These are phyloP conservation scores for Ophiostoma piceae DNA, from an alignment of 2,329 filamentous ascomycete genomes.

Conservation along the genomic window DNA sequence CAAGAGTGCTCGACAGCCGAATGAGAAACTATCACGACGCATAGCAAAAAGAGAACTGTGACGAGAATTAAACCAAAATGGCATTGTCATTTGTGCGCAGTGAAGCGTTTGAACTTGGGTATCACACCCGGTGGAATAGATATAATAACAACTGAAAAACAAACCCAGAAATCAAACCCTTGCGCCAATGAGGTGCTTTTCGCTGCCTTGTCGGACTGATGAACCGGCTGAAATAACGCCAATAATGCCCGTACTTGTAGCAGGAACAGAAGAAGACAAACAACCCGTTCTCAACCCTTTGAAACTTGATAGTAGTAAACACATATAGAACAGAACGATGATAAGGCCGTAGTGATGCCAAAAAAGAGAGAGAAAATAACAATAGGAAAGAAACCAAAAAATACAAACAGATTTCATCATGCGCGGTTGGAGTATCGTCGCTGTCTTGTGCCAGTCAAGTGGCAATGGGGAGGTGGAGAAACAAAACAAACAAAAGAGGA, in stretches of 20 bases:
- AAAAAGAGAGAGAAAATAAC: background rate
- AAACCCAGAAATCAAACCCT: background rate
- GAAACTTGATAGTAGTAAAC: background rate
- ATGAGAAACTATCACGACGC: background rate
- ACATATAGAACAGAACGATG: background rate
- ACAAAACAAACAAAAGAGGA: background rate
- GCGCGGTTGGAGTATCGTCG: slow-evolving; percentile 2
- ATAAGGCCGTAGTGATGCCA: slow-evolving; percentile 5
- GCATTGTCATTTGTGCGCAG: background rate
- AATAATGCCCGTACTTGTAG: background rate
- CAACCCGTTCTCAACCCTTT: background rate
- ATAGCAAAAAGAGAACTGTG: background rate
- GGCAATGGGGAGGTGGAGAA: background rate
- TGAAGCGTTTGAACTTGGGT: background rate
- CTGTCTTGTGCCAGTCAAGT: background rate
- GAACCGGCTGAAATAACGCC: slow-evolving; percentile 12
- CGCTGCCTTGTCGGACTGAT: background rate
- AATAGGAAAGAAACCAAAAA: background rate
- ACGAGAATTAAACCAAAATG: background rate
- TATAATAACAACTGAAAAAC: background rate
- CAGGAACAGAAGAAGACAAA: background rate
- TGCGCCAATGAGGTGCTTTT: slow-evolving; percentile 4
- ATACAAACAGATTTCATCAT: background rate
- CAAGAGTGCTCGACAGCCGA: background rate
- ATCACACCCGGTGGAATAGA: background rate